Evolutionary conservation across 1,284 basidiomycete species (phyloP), one percentile per base, ranked within the genome.

Genomic region (Rhodotorula glutinis): DNA sequence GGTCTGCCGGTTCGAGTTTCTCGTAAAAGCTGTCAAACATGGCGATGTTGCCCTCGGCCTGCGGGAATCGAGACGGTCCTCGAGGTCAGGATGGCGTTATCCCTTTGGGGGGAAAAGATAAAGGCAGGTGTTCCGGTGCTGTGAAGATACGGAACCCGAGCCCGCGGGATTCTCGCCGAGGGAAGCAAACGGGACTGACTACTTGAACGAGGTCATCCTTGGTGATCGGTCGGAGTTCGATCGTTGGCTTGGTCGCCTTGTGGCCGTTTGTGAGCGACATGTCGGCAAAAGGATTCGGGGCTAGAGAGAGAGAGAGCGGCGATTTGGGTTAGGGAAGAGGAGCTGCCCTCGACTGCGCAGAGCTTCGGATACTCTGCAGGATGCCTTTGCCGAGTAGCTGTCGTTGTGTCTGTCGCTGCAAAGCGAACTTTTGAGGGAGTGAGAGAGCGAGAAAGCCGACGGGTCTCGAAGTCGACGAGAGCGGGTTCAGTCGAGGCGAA

Each of bases 21-120:
- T 29, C 52, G 57, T 63, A 67, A 53, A 67, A 67, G 33, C 61
- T 63, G 8, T 65, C 52, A 43, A 70, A 62, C 25, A 63, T 57
- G 4, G 57, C 57, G 40, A 61, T 49, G 51, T 61, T 59, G 49
- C 65, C 61, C 27, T 60, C 56, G 14, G 69, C 65, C 69, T 70
- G 53, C 1, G n/a, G 19, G n/a, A n/a, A 25, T 38, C 33, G n/a
- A n/a, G n/a, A 27, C 8, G 27, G 33, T 25, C 14, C 30, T 3
- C 17, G n/a, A 30, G 8, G 4, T 43, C 30, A 38, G 46, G 16
- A 29, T 41, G 14, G 27, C 14, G 23, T n/a, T n/a, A n/a, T n/a
- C n/a, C n/a, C n/a, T n/a, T n/a, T n/a, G n/a, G n/a, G n/a, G n/a
- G n/a, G n/a, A n/a, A n/a, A n/a, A n/a, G n/a, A n/a, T n/a, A n/a